Conservation (phyloP, 495 filamentous ascomycete genomes). For the Penicillium bialowiezense region DNA sequence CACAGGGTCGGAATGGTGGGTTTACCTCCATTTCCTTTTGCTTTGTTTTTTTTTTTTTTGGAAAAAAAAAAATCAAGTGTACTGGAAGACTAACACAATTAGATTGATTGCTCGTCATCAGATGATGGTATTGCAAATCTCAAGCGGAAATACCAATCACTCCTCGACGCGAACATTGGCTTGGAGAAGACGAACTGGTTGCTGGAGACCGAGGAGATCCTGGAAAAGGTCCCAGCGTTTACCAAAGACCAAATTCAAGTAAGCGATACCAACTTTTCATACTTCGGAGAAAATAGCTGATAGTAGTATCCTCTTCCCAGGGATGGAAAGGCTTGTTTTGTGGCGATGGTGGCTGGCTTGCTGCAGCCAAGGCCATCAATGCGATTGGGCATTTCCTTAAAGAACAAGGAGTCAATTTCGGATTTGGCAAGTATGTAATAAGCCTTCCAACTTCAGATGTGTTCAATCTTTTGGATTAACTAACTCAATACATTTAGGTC, state of each 20-base stretch:
- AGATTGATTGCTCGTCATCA: slow-evolving; percentile 22
- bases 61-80: not conserved
- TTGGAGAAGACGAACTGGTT: slow-evolving; percentile 16
- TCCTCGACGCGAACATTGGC: slow-evolving; percentile 14
- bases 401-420: slow-evolving; percentile 14
- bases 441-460: not conserved
- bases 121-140: slow-evolving; percentile 13
- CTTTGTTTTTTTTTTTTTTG: too few relatives aligned
- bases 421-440: slow-evolving; percentile 14
- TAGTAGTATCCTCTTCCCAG: too few relatives aligned
- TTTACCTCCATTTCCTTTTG: not conserved
- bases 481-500: slow-evolving; percentile 3
- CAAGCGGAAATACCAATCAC: slow-evolving; percentile 9
- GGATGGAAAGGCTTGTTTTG: slow-evolving; percentile 18
- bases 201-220: slow-evolving; percentile 12
- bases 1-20: slow-evolving; percentile 33
- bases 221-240: slow-evolving; percentile 7
- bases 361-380: slow-evolving; percentile 22
- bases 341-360: slow-evolving; percentile 19
- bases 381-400: slow-evolving; percentile 13
- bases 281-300: not conserved
- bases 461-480: not conserved
- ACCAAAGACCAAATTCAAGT: slow-evolving; percentile 16
- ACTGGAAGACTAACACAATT: not conserved
- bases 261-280: not conserved